Percentiles rank a stretch among this genome's conserved stretches.
Conservation (phyloP, 768 basidiomycete genomes). For the Trametes cubensis region DNA sequence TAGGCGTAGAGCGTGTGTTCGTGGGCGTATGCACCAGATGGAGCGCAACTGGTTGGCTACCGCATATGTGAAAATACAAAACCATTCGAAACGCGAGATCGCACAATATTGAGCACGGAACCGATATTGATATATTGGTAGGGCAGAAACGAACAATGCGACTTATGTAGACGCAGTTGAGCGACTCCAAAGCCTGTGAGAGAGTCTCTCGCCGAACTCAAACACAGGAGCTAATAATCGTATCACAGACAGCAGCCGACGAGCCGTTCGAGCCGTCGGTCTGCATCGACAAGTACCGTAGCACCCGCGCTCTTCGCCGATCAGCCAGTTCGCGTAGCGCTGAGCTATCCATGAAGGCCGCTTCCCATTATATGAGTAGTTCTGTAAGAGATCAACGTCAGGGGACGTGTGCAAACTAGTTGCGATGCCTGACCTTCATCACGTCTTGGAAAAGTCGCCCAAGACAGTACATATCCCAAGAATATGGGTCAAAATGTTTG, state of each 20-base stretch:
- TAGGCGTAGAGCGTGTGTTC: too few relatives aligned
- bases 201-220: neutral
- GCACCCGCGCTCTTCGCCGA: constrained; percentile 6
- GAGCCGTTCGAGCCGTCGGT: neutral
- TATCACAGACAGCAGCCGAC: neutral
- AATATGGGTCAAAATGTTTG: constrained; percentile 13
- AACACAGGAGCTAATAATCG: neutral
- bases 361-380: neutral
- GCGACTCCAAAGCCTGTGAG: too few relatives aligned
- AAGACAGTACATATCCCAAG: constrained; percentile 13
- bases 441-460: neutral
- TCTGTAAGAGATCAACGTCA: neutral
- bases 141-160: too few relatives aligned
- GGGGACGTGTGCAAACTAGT: neutral
- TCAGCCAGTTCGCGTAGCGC: neutral
- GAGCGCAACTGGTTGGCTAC: too few relatives aligned
- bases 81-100: too few relatives aligned
- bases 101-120: too few relatives aligned
- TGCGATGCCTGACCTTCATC: neutral
- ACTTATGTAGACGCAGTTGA: too few relatives aligned
- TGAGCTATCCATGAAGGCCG: neutral
- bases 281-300: constrained; percentile 3
- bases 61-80: too few relatives aligned
- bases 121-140: too few relatives aligned
- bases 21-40: too few relatives aligned